Conservation (phyloP, 2,329 filamentous ascomycete species). For the Dothiorella sarmentorum region DNA sequence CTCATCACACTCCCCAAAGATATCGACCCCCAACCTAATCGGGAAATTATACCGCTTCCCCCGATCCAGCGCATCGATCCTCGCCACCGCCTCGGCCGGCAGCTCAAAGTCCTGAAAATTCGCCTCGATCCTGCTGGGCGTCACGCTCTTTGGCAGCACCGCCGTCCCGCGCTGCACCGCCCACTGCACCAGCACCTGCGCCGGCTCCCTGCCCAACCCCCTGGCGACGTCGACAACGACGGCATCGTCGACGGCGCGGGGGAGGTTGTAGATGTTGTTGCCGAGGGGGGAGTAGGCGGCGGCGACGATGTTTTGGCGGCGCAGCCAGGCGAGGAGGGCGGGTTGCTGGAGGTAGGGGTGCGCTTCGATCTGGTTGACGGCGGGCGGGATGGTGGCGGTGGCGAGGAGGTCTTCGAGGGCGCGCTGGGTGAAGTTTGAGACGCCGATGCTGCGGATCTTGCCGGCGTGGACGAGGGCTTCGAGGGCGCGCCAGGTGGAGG, state of each 20-base stretch:
- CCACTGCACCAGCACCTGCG: slow-evolving; percentile 83
- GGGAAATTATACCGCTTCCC: slow-evolving; percentile 30
- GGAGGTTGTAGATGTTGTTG: slow-evolving; percentile 54
- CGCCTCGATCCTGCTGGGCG: slow-evolving; percentile 28
- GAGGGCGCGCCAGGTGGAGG: slow-evolving; percentile 42
- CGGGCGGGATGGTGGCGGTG: slow-evolving; percentile 43
- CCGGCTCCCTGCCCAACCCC: slow-evolving; percentile 69
- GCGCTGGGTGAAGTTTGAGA: slow-evolving; percentile 26
- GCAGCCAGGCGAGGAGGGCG: slow-evolving; percentile 55
- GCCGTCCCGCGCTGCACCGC: slow-evolving; percentile 74
- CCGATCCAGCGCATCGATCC: slow-evolving; percentile 36
- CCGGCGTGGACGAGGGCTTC: slow-evolving; percentile 40
- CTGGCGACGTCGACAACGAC: slow-evolving; percentile 63
- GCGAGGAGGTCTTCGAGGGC: slow-evolving; percentile 22
- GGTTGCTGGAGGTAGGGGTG: slow-evolving; percentile 65
- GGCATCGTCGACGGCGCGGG: slow-evolving; percentile 69
- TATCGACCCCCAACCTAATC: slow-evolving; percentile 17
- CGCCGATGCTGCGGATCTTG: slow-evolving; percentile 42
- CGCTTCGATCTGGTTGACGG: slow-evolving; percentile 61
- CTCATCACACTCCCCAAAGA: slow-evolving; percentile 15
- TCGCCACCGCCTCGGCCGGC: slow-evolving; percentile 28
- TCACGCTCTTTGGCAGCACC: slow-evolving; percentile 69
- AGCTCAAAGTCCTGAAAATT: slow-evolving; percentile 36
- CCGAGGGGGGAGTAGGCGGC: slow-evolving; percentile 52
- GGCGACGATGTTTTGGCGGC: slow-evolving; percentile 46